These are phyloP conservation scores for Penicillium freii DNA, from an alignment of 2,329 filamentous ascomycete species.

Conservation along the genomic window DNA sequence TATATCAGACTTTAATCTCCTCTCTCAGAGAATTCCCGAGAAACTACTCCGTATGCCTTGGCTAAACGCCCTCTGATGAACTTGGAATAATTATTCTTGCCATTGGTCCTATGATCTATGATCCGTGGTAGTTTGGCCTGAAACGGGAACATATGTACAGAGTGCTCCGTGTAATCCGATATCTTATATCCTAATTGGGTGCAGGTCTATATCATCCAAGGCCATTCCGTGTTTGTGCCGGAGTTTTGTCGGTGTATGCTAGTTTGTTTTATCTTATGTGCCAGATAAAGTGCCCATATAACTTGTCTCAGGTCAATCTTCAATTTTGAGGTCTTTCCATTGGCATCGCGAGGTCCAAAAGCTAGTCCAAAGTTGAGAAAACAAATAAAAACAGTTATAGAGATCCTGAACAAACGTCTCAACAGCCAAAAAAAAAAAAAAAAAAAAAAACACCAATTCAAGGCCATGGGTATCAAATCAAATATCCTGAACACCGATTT, in stretches of 20 bases:
- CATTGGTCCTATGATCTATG: background rate
- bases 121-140: background rate
- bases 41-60: background rate
- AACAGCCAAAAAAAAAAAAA: background rate
- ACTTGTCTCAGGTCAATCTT: background rate
- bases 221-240: background rate
- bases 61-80: background rate
- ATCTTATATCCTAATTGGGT: background rate
- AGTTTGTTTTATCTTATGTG: background rate
- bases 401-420: background rate
- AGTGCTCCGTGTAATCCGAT: background rate
- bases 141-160: background rate
- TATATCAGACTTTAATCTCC: slow-evolving; percentile 19
- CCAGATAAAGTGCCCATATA: background rate
- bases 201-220: background rate
- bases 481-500: slow-evolving; percentile 4
- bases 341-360: background rate
- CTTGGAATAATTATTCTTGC: background rate
- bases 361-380: background rate
- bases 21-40: slow-evolving; percentile 3
- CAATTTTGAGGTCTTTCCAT: background rate
- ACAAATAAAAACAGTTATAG: background rate
- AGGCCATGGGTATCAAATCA: slow-evolving; percentile 20
- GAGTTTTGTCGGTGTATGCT: background rate
- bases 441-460: slow-evolving; percentile 9